Base-by-base conservation (phyloP, 345 rosid species). In the Durio zibethinus region DNA sequence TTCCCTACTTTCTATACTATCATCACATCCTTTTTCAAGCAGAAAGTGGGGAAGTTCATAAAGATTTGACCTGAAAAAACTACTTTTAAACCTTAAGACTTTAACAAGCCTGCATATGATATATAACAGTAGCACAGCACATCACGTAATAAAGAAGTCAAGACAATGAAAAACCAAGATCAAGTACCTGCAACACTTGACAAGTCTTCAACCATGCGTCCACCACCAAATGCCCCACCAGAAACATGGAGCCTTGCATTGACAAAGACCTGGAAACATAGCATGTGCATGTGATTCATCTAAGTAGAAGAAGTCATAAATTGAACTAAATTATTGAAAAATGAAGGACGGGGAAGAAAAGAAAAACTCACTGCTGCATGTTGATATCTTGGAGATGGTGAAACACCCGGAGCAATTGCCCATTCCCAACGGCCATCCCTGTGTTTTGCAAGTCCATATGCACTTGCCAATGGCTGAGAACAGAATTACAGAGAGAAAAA, bases 351-450 rank as follows among this genome's bases (percentile, higher is more conserved):
- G 16, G 36, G 29, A 21, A 52, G 25, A 53, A 57, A 78, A 77
- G 1, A 36, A 81, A 86, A 74, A 79, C 98, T 69, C 85, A 96
- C 99, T 48, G 99, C 97, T 84, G 99, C 99, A 86, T 96, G 99
- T 79, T 96, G 99, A 85, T 96, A 96, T 96, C 99, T 92, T 74
- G 98, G 83, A 69, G 99, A 96, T 59, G 98, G 99, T 23, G 99
- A 94, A 27, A 96, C 97, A 76, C 99, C 98, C 67, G 99, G 99
- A 80, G 98, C 99, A 73, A 96, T 96, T 71, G 99, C 99, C 99
- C 99, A 96, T 83, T 96, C 99, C 99, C 99, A 96, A 73, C 99
- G 99, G 61, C 99, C 99, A 87, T 96, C 99, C 84, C 97, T 91
- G 76, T 96, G 99, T 85, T 94, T 96, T 48, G 99, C 99, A 84